Evolutionary conservation across 225 moss, liverwort and hornwort species (phyloP).

Genomic region (Neckera pumila): DNA sequence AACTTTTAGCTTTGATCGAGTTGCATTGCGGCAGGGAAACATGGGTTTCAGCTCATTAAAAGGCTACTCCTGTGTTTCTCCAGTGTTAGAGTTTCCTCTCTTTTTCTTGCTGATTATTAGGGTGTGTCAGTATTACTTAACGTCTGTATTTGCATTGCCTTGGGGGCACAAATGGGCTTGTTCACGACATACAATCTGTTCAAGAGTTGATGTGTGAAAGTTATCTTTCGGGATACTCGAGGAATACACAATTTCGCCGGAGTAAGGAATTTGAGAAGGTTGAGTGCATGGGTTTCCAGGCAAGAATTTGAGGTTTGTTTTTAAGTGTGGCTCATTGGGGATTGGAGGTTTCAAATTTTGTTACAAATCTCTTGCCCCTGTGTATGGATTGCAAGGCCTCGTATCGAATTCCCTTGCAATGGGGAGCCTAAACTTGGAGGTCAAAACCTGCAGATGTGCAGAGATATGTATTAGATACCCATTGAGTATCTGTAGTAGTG

Average conservation of each 20-base stretch:
- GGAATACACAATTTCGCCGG: background rate
- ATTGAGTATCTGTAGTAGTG: too few species aligned
- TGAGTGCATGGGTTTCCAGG: background rate
- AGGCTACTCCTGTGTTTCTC: background rate
- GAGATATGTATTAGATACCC: too few species aligned
- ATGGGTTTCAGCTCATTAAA: background rate
- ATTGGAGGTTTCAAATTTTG: background rate
- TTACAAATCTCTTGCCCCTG: background rate
- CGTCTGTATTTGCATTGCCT: background rate
- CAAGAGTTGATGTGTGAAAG: background rate
- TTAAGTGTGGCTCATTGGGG: background rate
- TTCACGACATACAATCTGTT: too few species aligned
- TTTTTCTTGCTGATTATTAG: background rate
- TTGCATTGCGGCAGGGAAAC: background rate
- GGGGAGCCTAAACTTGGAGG: background rate
- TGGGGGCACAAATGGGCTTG: background rate
- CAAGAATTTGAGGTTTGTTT: background rate
- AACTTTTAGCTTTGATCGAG: background rate
- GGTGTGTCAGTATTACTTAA: background rate
- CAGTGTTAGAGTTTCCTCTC: background rate
- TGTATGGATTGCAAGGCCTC: background rate
- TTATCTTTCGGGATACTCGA: background rate
- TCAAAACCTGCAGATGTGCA: background rate
- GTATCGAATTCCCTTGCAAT: background rate
- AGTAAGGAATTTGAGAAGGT: background rate